These are phyloP conservation scores for Drosera capensis DNA, from an alignment of 148 eudicot genomes.

Conservation along the genomic window DNA sequence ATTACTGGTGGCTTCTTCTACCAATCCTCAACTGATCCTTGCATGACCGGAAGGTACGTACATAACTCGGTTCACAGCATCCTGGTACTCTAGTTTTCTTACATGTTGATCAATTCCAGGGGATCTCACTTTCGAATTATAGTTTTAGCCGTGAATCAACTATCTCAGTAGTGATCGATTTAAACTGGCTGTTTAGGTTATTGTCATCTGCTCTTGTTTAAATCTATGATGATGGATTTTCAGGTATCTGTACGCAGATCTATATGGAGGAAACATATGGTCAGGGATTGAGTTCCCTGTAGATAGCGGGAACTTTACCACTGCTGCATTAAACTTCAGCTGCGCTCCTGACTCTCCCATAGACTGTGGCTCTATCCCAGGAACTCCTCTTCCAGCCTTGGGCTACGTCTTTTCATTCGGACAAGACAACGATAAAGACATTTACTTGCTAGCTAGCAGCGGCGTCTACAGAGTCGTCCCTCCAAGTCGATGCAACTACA, in stretches of 20 bases:
- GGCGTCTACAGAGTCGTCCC: constrained; percentile 65
- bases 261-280: constrained; percentile 54
- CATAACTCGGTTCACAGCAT: too few species aligned
- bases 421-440: constrained; percentile 55
- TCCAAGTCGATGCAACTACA: constrained; percentile 56
- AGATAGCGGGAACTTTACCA: constrained; percentile 56
- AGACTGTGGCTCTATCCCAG: constrained; percentile 33
- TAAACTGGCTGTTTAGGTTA: not conserved
- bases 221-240: constrained; percentile 5
- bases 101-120: too few species aligned
- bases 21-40: constrained; percentile 63
- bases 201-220: not conserved
- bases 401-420: constrained; percentile 69
- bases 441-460: constrained; percentile 44
- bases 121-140: too few species aligned
- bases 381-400: constrained; percentile 40
- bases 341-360: constrained; percentile 71
- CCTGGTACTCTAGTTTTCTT: not conserved
- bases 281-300: constrained; percentile 57
- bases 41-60: constrained; percentile 65
- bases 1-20: constrained; percentile 80
- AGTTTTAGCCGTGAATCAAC: too few species aligned
- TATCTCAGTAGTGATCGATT: not conserved
- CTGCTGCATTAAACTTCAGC: constrained; percentile 20
- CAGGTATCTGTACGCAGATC: constrained; percentile 76